Evolutionary conservation across 169 alveolate species (phyloP).

Genomic region (Blepharisma undulans): DNA sequence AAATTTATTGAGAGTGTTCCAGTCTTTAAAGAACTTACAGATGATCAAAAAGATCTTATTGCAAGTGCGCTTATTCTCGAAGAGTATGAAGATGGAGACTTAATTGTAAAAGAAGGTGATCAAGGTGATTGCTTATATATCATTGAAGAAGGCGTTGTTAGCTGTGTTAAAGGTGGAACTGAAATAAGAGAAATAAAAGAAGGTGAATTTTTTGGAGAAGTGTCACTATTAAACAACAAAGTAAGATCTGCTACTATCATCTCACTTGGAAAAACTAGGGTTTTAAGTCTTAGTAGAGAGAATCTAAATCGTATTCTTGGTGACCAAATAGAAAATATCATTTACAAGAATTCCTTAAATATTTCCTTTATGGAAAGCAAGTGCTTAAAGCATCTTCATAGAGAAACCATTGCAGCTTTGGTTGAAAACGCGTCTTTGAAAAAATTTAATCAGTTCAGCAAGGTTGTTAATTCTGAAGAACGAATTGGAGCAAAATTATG

Average conservation of each 20-base stretch:
- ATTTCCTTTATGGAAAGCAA: not conserved
- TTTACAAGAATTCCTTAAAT: not conserved
- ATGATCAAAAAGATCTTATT: constrained; percentile 77
- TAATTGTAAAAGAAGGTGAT: constrained; percentile 91
- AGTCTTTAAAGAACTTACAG: constrained; percentile 87
- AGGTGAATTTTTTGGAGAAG: constrained; percentile 95
- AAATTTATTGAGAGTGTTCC: constrained; percentile 88
- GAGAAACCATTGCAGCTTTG: not conserved
- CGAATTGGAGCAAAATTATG: not conserved
- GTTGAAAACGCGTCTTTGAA: not conserved
- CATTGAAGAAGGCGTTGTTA: constrained; percentile 88
- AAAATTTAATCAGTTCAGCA: not conserved
- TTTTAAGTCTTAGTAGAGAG: constrained; percentile 55
- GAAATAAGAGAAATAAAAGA: constrained; percentile 39
- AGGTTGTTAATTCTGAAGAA: not conserved
- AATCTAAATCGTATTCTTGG: constrained; percentile 50
- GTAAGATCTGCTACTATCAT: constrained; percentile 93
- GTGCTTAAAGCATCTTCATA: not conserved
- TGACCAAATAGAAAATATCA: not conserved
- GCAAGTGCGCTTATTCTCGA: constrained; percentile 78
- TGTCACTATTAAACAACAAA: constrained; percentile 90
- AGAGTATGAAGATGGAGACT: constrained; percentile 80
- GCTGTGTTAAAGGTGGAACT: constrained; percentile 37
- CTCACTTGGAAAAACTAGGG: constrained; percentile 68
- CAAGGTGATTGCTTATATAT: constrained; percentile 90